phyloP scores from a whole-genome alignment of 495 filamentous ascomycete genomes.

The Neurospora sp. region DNA sequence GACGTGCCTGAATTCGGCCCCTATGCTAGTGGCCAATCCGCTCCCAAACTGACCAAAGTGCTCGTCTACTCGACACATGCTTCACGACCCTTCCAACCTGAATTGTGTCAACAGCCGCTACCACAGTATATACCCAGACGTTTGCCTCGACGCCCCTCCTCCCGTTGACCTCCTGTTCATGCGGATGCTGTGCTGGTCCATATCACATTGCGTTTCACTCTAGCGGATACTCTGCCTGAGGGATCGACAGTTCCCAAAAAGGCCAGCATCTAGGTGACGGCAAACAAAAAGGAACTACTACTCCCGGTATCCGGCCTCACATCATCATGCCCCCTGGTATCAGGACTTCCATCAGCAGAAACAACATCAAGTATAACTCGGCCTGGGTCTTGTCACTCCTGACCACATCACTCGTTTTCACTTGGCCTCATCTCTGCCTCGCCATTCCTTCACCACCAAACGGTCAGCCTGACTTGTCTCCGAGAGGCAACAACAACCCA shows the following conservation, averaged over 20 bases:
- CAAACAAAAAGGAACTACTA: slow-evolving; percentile 5
- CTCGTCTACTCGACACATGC: slow-evolving; percentile 18
- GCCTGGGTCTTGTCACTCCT: slow-evolving; percentile 15
- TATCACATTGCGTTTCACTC: slow-evolving; percentile 39
- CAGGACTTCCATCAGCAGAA: background rate
- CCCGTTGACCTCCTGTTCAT: slow-evolving; percentile 19
- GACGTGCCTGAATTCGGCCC: slow-evolving; percentile 21
- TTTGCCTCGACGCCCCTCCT: slow-evolving; percentile 8
- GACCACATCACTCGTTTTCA: slow-evolving; percentile 23
- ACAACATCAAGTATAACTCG: slow-evolving; percentile 16
- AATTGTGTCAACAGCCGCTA: slow-evolving; percentile 41
- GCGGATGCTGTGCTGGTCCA: slow-evolving; percentile 21
- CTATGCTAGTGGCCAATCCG: slow-evolving; percentile 4
- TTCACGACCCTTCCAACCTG: slow-evolving; percentile 2
- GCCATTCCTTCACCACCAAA: slow-evolving; percentile 7
- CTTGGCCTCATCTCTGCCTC: slow-evolving; percentile 17
- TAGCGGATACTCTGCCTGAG: slow-evolving; percentile 25
- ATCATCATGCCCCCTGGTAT: slow-evolving; percentile 23
- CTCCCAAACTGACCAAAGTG: slow-evolving; percentile 7
- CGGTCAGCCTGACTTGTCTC: slow-evolving; percentile 13
- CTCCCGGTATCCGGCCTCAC: slow-evolving; percentile 7
- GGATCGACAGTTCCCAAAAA: slow-evolving; percentile 14
- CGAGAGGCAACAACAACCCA: slow-evolving; percentile 30
- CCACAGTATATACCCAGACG: slow-evolving; percentile 33
- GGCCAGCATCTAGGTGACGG: background rate